Base-by-base conservation (phyloP, 2,329 filamentous ascomycete species). In the Tympanopsis confertula region DNA sequence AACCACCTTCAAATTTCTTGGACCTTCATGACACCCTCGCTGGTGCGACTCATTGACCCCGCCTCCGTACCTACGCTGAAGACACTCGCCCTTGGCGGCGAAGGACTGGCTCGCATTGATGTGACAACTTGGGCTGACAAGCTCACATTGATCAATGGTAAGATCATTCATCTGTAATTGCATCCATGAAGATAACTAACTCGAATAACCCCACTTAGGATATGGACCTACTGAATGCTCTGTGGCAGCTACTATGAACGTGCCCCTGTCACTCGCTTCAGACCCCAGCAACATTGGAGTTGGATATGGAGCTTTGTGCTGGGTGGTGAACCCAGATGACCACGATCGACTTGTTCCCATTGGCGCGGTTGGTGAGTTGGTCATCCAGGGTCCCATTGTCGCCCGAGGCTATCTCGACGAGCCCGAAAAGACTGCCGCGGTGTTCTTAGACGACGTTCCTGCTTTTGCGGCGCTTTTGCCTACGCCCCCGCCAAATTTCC, bases 381-480 rank as follows among this genome's bases (percentile, higher is more conserved):
- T 44, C 13, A 33, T 48, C n/a, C 38, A 37, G 5, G 47, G 47
- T 3, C 58, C 59, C 12, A 51, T 53, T 5, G 49, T 65, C 24
- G 60, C 57, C 22, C 49, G 59, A 35, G 57, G 59, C 37, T 65
- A 65, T 38, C 47, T 60, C 33, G 60, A 62, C 38, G 57, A 62
- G 15, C 50, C 49, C 1, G 46, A 51, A 37, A 61, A 61, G 41
- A 63, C 61, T 0, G 48, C 50, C 14, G 57, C 57, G 19, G 51
- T 51, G 1, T 64, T 63, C 30, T 55, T 63, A 30, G 50, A 50
- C 18, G 47, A 57, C 38, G 57, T 54, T 5, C 28, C 35, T n/a
- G 39, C 29, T 35, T 43, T 20, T 28, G 20, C 19, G 5, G 20
- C 29, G 13, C 35, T 20, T 17, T 36, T 32, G 20, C 24, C 15